These are phyloP conservation scores for Pilaira anomala DNA, from an alignment of 192 early-diverging fungal species.

Conservation along the genomic window DNA sequence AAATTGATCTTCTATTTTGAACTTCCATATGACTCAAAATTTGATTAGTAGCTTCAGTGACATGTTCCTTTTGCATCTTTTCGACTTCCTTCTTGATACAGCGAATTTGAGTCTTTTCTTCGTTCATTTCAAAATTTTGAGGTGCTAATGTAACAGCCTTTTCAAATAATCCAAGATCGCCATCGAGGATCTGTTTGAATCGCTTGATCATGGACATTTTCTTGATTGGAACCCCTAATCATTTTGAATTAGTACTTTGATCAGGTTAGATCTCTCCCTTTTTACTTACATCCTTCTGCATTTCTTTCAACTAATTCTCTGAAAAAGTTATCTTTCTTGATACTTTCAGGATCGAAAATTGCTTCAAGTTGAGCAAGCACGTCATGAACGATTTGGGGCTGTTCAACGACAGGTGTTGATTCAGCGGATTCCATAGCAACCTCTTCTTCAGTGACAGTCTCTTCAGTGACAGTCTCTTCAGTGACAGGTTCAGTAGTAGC, in stretches of 20 bases:
- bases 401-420: background rate
- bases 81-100: background rate
- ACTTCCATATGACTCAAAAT: background rate
- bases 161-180: slow-evolving; percentile 16
- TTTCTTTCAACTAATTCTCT: slow-evolving; percentile 26
- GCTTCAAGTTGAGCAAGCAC: slow-evolving; percentile 21
- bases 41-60: background rate
- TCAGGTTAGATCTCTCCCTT: background rate
- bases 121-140: slow-evolving; percentile 19
- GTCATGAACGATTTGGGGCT: background rate
- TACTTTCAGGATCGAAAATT: slow-evolving; percentile 26
- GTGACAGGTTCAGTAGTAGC: too few relatives aligned
- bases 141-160: slow-evolving; percentile 16
- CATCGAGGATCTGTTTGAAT: slow-evolving; percentile 27
- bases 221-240: slow-evolving; percentile 32
- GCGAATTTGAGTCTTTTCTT: slow-evolving; percentile 27
- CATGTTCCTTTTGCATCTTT: slow-evolving; percentile 2
- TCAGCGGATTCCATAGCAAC: too few relatives aligned
- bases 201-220: slow-evolving; percentile 29
- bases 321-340: slow-evolving; percentile 32
- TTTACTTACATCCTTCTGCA: slow-evolving; percentile 33
- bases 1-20: slow-evolving; percentile 28
- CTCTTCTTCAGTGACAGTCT: too few relatives aligned
- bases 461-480: too few relatives aligned
- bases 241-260: background rate